Base-by-base conservation (phyloP, 768 basidiomycete genomes). In the Suillus subalutaceus region DNA sequence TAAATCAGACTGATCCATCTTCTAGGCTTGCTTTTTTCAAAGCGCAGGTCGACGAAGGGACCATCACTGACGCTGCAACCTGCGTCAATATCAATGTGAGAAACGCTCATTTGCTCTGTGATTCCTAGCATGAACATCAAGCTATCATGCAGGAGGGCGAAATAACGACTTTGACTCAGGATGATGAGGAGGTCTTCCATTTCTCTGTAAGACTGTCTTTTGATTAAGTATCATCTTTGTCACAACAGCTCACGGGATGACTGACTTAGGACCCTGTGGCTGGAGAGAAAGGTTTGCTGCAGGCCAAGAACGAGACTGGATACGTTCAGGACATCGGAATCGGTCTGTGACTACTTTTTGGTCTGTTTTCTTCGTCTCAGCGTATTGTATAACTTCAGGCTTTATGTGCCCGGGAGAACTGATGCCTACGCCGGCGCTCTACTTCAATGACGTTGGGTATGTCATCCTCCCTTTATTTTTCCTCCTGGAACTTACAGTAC, bases 361-460 rank as follows among this genome's bases (percentile, higher is more conserved):
- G 6, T 37, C n/a, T 38, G 23, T 40, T 16, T n/a, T 9, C 40
- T 23, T n/a, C 15, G 4, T 23, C 38, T 40, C 16, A 18, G 23
- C 18, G 23, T 10, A 59, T 16, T 18, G 20, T 26, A 16, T 5
- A 40, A 40, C 16, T 41, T 4, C 16, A 41, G 23, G 38, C 13
- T 59, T 59, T 26, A 26, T 18, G 23, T 18, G 15, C n/a, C 58
- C 16, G 3, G 38, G 38, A 59, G 5, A 59, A 9, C 6, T 41
- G 38, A 26, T 59, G 23, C 58, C 18, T 38, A 58, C 55, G 10
- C 30, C 52, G 18, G 10, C 18, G 9, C 18, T 58, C 53, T 59
- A 63, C 62, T 63, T 58, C 18, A 59, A 35, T 37, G 37, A n/a
- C 30, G 30, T 63, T 15, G 50, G 30, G 30, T 59, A 53, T 38